Evolutionary conservation across 139 green algal genomes (phyloP), one percentile per base, ranked within the genome.

Genomic region (Nannochloris sp.): DNA sequence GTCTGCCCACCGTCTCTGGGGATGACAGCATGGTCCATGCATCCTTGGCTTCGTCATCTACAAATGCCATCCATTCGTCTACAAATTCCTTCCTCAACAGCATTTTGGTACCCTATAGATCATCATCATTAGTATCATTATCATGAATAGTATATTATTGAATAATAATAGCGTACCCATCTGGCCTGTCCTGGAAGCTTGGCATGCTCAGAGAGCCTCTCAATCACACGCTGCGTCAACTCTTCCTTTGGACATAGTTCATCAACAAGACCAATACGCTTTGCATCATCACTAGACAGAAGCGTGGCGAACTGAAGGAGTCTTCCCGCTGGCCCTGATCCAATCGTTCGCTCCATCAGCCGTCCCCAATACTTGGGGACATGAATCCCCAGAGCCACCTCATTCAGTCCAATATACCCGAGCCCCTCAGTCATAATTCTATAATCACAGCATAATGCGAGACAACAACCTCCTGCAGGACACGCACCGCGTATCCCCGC

Each of bases 381-480:
- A 3, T 79, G 65, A 53, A 96, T 94, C 44, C 90, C 90, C 2
- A 93, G 58, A 7, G 83, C 89, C 11, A 34, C 19, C 27, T 44
- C 10, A 34, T 49, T 36, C 23, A 23, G 11, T 50, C 8, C 84
- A 9, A 85, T 81, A 21, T 66, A 58, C 3, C 71, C 76, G 18
- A 21, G 9, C 2, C 19, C 12, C 46, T 86, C 79, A 0, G 82
- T 90, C 75, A 95, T 93, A 15, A 96, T 48, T 24, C 88, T 80
- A 48, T 83, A 63, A 66, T 97, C 90, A 66, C 89, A 95, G 75
- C 85, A 93, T 60, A 97, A 58, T 3, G 88, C 65, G 25, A 96
- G 82, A 24, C 76, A 78, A 78, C 89, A 96, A 11, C 90, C 90
- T 34, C 89, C 90, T 9, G 90, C 90, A n/a, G 90, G 89, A 70